Conservation (phyloP, 805 yeast genomes). For the Saturnispora kantuleensis region DNA sequence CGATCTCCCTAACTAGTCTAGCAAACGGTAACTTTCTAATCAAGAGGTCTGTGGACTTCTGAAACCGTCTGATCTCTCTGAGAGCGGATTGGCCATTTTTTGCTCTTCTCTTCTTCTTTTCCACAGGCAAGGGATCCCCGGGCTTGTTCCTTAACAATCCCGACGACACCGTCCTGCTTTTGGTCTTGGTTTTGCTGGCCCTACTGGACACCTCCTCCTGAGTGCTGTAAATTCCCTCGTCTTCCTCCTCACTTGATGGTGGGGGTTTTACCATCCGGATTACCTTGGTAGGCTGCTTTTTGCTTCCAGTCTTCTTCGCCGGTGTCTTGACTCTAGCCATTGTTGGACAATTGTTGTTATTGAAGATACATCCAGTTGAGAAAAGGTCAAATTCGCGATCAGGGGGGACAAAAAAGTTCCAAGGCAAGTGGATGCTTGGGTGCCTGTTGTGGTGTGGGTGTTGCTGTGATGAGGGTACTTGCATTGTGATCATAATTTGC, state of each 20-base stretch:
- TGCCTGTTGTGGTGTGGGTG: neutral
- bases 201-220: neutral
- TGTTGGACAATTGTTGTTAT: neutral
- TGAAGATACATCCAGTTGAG: no score
- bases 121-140: conserved; percentile 37
- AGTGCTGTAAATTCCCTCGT: neutral
- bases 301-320: conserved; percentile 3
- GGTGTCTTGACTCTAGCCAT: conserved; percentile 4
- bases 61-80: conserved; percentile 58
- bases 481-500: neutral
- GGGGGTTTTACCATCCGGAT: conserved; percentile 6
- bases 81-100: conserved; percentile 60
- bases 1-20: conserved; percentile 63
- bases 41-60: conserved; percentile 56
- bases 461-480: neutral
- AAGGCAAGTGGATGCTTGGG: neutral
- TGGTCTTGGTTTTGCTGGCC: neutral
- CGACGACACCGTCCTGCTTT: conserved; percentile 10
- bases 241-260: conserved; percentile 9
- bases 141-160: conserved; percentile 42
- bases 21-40: conserved; percentile 72
- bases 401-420: no score
- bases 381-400: no score
- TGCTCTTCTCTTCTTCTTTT: conserved; percentile 30
- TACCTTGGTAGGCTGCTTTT: neutral